Evolutionary conservation across 2,329 filamentous ascomycete genomes (phyloP).

Genomic region (Penicillium sp.): DNA sequence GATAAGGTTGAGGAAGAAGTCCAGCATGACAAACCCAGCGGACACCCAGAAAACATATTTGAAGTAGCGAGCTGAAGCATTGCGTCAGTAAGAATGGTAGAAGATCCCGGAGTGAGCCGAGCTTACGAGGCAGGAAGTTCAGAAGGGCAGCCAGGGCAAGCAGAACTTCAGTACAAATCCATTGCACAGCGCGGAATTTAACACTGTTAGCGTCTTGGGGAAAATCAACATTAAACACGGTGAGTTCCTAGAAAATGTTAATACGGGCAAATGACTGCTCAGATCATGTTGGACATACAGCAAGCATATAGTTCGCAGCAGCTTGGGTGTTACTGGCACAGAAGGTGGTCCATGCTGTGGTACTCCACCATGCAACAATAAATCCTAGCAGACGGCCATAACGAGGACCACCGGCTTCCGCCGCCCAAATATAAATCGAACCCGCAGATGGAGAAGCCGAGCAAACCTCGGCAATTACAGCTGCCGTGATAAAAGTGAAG

Average conservation of each 20-base stretch:
- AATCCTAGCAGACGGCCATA: slow-evolving; percentile 60
- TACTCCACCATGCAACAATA: slow-evolving; percentile 65
- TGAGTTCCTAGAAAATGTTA: slow-evolving; percentile 50
- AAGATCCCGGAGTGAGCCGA: not conserved
- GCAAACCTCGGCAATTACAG: slow-evolving; percentile 62
- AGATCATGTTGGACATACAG: slow-evolving; percentile 36
- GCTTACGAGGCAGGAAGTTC: slow-evolving; percentile 54
- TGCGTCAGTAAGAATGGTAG: not conserved
- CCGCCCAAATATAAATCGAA: slow-evolving; percentile 64
- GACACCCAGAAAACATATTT: slow-evolving; percentile 52
- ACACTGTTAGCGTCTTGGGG: slow-evolving; percentile 54
- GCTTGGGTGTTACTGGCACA: slow-evolving; percentile 56
- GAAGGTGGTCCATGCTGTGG: slow-evolving; percentile 62
- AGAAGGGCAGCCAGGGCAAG: slow-evolving; percentile 52
- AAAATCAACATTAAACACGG: slow-evolving; percentile 58
- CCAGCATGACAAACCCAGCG: slow-evolving; percentile 53
- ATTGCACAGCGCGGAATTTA: slow-evolving; percentile 62
- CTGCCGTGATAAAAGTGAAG: slow-evolving; percentile 62
- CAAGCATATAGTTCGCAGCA: slow-evolving; percentile 55
- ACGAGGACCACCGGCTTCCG: slow-evolving; percentile 56
- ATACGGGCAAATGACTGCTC: not conserved
- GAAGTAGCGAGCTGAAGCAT: slow-evolving; percentile 23
- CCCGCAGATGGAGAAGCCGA: slow-evolving; percentile 60
- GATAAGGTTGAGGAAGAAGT: slow-evolving; percentile 61
- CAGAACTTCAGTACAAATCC: slow-evolving; percentile 58